Base-by-base conservation (phyloP, 2,329 filamentous ascomycete genomes). In the Alternaria viburni region DNA sequence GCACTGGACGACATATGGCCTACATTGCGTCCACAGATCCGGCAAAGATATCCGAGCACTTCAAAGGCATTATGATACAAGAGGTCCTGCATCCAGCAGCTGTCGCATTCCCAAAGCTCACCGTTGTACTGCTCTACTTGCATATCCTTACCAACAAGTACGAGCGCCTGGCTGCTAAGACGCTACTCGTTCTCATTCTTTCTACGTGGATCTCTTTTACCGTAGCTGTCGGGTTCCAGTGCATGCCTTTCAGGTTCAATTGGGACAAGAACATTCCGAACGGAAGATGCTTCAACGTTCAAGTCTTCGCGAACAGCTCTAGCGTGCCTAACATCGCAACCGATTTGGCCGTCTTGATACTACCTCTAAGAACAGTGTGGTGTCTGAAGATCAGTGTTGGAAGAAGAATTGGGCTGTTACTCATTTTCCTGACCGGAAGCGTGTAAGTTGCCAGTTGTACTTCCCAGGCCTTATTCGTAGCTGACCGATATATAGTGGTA, bases 371-470 rank as follows among this genome's bases (percentile, higher is more conserved):
- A 17, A 73, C 68, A 5, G 70, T 73, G 4, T 55, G 69, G 54
- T 59, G 62, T 10, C 57, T 76, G 43, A 74, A 73, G 36, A 60
- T 74, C 12, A 71, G 69, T 43, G 49, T 60, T 10, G 68, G 58
- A 4, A 59, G 71, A 17, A 68, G 60, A 32, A 57, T 70, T 17
- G 72, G 71, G 8, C 56, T 76, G 11, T 28, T 75, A 12, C 47
- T 74, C 15, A 75, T 75, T 15, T 76, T 76, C 51, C 45, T 75
- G n/a, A 69, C 66, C 1, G 72, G 74, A n/a, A 74, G 73, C 45
- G 50, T 73, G 69, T 75, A 65, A 68, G 68, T 67, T 25, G 5
- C 41, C 11, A 50, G 13, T 19, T 15, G 19, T 56, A 10, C 12
- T 7, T 12, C 19, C 2, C 12, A 56, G 17, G 10, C n/a, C 13